Base-by-base conservation (phyloP, 2,329 filamentous ascomycete species). In the Tolypocladium capitatum region DNA sequence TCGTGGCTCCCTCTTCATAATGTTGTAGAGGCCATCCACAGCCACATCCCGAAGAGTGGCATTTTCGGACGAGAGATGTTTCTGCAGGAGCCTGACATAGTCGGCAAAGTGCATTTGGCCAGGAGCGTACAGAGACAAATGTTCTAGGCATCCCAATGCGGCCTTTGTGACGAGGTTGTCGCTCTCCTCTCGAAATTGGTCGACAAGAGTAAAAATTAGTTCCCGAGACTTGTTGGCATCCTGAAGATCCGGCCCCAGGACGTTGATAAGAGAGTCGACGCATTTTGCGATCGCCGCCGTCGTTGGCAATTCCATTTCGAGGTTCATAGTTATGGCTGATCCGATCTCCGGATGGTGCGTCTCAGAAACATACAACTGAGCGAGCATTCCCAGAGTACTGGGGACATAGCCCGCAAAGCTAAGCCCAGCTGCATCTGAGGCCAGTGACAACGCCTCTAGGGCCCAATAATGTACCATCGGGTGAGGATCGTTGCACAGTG, bases 391-490 rank as follows among this genome's bases (percentile, higher is more conserved):
- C 20, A 98, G 75, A 0, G 89, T 90, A 57, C 88, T 88, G 0
- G 88, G 84, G 20, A 96, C 90, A 58, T 91, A 96, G 33, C 82
- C 81, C 0, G 90, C 89, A 64, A 96, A 98, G 27, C 87, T 91
- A 49, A 98, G 71, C 0, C 92, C 92, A 2, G 92, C 90, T 11
- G 91, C 92, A 58, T 96, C 91, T 3, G 91, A 86, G 13, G 94
- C 89, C 46, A 86, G 75, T 2, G 86, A 83, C 30, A 98, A 67
- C 10, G 88, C 91, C 61, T 96, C 89, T 41, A 98, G 71, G 3
- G 94, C 91, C 89, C 90, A 97, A 61, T 91, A 95, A 64, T 98
- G 92, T 9, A 98, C 92, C 1, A 86, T 83, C 0, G 92, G 90
- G 62, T 98, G 92, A 20, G 91, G 87, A 60, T 98, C 92, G 56